These are phyloP conservation scores for Corylus heterophylla DNA, from an alignment of 306 rosid species.

Conservation along the genomic window DNA sequence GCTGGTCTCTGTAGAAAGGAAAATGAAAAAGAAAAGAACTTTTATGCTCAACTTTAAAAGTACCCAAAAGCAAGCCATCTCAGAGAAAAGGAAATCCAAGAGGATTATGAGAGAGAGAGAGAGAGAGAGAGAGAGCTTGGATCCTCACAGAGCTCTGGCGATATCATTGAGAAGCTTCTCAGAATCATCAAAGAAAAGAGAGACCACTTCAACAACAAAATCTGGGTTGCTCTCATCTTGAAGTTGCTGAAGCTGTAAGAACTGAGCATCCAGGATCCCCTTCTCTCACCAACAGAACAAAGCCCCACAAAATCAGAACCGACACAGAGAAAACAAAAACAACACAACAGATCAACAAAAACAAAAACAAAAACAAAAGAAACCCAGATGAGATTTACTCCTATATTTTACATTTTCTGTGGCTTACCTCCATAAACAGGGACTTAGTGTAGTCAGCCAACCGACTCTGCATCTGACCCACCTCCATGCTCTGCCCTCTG, in stretches of 20 bases:
- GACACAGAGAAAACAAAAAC: slow-evolving; percentile 21
- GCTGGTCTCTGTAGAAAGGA: slow-evolving; percentile 58
- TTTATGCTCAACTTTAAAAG: slow-evolving; percentile 18
- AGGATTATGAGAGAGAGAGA: neutral
- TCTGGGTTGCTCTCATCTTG: slow-evolving; percentile 98
- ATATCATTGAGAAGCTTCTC: slow-evolving; percentile 94
- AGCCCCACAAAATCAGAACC: slow-evolving; percentile 25
- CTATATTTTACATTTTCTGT: neutral
- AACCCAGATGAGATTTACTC: slow-evolving; percentile 23
- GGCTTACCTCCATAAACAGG: slow-evolving; percentile 69
- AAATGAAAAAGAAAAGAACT: slow-evolving; percentile 11
- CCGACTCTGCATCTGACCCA: slow-evolving; percentile 90
- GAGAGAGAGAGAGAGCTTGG: slow-evolving; percentile 2
- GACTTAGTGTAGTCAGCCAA: slow-evolving; percentile 76
- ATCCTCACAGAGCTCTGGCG: slow-evolving; percentile 68
- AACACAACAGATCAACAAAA: slow-evolving; percentile 19
- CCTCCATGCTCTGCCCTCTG: slow-evolving; percentile 59
- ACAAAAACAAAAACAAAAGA: neutral
- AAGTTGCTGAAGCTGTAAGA: slow-evolving; percentile 90
- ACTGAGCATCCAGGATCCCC: slow-evolving; percentile 84
- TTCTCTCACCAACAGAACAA: slow-evolving; percentile 32
- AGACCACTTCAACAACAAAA: slow-evolving; percentile 87
- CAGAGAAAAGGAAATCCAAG: neutral
- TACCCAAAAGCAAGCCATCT: slow-evolving; percentile 9
- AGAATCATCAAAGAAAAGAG: slow-evolving; percentile 95